phyloP scores from a whole-genome alignment of 2,329 filamentous ascomycete species.

The Boeremia exigua region DNA sequence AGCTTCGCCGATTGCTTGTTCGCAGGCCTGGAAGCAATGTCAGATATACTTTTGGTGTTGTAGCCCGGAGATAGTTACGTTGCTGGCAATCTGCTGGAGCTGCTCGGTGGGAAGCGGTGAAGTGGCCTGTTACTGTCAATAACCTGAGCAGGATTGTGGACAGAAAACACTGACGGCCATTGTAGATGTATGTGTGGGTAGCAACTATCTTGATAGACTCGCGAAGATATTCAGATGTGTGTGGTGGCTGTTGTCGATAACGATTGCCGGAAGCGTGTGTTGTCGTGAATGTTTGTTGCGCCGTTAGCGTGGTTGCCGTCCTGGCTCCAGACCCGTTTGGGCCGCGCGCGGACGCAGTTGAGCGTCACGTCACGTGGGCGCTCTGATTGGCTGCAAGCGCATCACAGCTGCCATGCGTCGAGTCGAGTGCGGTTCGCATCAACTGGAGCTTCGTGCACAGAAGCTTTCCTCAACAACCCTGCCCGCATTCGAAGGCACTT shows the following conservation, averaged over 20 bases:
- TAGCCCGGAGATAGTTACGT: constrained; percentile 22
- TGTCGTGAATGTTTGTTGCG: constrained; percentile 29
- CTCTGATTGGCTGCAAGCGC: constrained; percentile 32
- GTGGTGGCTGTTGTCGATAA: constrained; percentile 2
- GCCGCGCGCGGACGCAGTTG: background rate
- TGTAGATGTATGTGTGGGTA: constrained; percentile 21
- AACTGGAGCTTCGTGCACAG: constrained; percentile 20
- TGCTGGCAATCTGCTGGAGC: constrained; percentile 39
- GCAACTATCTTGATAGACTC: background rate
- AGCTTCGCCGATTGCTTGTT: constrained; percentile 73
- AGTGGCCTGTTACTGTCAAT: constrained; percentile 15
- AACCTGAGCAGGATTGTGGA: background rate
- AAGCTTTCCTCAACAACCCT: constrained; percentile 8
- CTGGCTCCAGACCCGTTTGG: constrained; percentile 19
- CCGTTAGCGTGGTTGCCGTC: constrained; percentile 11
- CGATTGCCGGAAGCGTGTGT: constrained; percentile 14
- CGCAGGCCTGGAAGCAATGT: constrained; percentile 71
- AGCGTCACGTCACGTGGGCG: constrained; percentile 31
- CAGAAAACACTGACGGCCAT: constrained; percentile 35
- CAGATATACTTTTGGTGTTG: constrained; percentile 1
- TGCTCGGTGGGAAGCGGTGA: constrained; percentile 43
- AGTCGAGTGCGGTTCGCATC: constrained; percentile 11
- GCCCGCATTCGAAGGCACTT: background rate
- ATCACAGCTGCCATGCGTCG: constrained; percentile 6
- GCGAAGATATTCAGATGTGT: background rate